Evolutionary conservation across 768 basidiomycete genomes (phyloP), one percentile per base, ranked within the genome.

Genomic region (Boletus rufocinnamomeus): DNA sequence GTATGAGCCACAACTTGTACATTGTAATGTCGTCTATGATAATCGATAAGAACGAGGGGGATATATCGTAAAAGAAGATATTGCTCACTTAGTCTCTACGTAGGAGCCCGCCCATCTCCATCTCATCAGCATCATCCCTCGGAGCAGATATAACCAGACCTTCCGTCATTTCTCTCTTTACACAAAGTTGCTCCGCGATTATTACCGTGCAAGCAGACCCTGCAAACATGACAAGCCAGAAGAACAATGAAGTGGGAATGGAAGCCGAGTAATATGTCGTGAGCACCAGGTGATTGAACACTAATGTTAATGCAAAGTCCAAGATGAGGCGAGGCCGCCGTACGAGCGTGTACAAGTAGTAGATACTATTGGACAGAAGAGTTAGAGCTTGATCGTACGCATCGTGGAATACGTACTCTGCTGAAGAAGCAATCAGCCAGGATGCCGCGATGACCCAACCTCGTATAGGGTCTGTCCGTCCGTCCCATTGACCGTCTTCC

Each of bases 271-370:
- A 84, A 76, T 98, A 98, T 38, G 93, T 95, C 54, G 97, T 96
- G 60, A 98, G 77, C 55, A 98, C 88, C 57, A 96, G 77, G 73
- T 99, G 97, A 70, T 88, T 91, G 80, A 96, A 91, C 49, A 91
- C 76, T 49, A 98, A 83, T 0, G 97, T 98, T 59, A 96, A 72
- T 10, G 93, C 81, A 74, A 97, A 97, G 76, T 99, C 97, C 65
- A 99, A 87, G 68, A 98, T 89, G 65, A 96, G 83, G 23, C 96
- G 91, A 38, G 97, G 97, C 48, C 93, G 84, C 48, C 94, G 88
- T 71, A 99, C 81, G 68, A 99, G 80, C 61, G 83, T 81, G 74
- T 92, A 98, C 10, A 98, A 80, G 70, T 88, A 95, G 68, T 88
- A 88, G 54, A 96, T 80, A 66, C 80, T 80, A 60, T 46, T 56